Evolutionary conservation across 2,329 filamentous ascomycete genomes (phyloP).

Genomic region (Macroventuria anomochaeta): DNA sequence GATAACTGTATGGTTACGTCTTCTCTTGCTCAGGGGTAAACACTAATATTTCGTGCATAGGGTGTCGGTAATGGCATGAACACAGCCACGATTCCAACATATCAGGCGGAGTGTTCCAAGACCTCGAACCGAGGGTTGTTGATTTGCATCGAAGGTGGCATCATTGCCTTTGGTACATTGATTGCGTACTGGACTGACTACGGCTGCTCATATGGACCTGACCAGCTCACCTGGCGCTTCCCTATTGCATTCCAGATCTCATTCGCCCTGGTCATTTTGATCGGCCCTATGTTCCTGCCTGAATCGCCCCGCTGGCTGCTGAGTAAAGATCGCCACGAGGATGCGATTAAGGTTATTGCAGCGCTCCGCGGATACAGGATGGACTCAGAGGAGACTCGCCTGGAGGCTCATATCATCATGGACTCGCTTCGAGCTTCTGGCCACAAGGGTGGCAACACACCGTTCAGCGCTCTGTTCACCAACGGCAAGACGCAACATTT

Average conservation of each 20-base stretch:
- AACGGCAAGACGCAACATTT: slow-evolving; percentile 70
- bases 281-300: slow-evolving; percentile 66
- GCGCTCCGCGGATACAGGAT: slow-evolving; percentile 57
- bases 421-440: slow-evolving; percentile 59
- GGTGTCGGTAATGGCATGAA: slow-evolving; percentile 64
- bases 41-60: not conserved
- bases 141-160: slow-evolving; percentile 65
- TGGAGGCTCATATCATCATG: slow-evolving; percentile 70
- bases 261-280: slow-evolving; percentile 58
- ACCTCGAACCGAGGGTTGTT: slow-evolving; percentile 66
- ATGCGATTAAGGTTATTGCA: slow-evolving; percentile 63
- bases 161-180: slow-evolving; percentile 58
- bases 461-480: slow-evolving; percentile 63
- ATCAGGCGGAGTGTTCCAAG: slow-evolving; percentile 61
- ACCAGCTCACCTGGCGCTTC: slow-evolving; percentile 56
- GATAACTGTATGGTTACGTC: slow-evolving; percentile 46
- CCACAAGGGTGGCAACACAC: slow-evolving; percentile 50
- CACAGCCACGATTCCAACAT: slow-evolving; percentile 61
- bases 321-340: slow-evolving; percentile 66
- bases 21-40: not conserved
- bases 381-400: slow-evolving; percentile 63
- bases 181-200: slow-evolving; percentile 59
- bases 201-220: slow-evolving; percentile 41
- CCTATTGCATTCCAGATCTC: slow-evolving; percentile 61
- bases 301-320: slow-evolving; percentile 72